A percentile compares a stretch with the other conserved stretches of the same genome.
phyloP scores from a whole-genome alignment of 169 alveolate species.

The Theileria parva region DNA sequence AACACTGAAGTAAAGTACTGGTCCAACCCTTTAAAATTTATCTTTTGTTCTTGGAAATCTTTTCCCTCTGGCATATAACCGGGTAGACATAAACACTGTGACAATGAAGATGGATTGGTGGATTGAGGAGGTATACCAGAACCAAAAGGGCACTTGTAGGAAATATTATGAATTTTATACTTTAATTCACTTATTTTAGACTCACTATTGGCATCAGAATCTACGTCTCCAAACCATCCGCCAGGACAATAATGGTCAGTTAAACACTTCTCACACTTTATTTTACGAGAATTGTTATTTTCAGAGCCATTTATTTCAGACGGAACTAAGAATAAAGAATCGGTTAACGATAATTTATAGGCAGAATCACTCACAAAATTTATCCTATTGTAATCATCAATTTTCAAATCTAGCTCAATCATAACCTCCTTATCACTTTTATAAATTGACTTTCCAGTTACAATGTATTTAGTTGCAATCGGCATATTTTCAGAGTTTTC shows the following conservation, averaged over 20 bases:
- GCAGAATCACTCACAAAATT: not conserved
- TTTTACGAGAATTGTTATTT: not conserved
- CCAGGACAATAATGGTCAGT: conserved; percentile 63
- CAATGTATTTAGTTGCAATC: not conserved
- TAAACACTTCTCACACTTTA: conserved; percentile 52
- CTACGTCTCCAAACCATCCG: conserved; percentile 44
- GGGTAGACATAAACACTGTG: conserved; percentile 74
- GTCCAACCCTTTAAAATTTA: conserved; percentile 1
- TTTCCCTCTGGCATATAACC: conserved; percentile 62
- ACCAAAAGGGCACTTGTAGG: conserved; percentile 74
- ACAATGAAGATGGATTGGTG: conserved; percentile 60
- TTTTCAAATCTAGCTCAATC: not conserved
- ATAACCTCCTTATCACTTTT: not conserved
- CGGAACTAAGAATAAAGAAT: conserved; percentile 41
- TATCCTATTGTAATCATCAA: conserved; percentile 16
- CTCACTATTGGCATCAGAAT: not conserved
- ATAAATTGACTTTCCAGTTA: conserved; percentile 7
- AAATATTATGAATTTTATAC: conserved; percentile 68
- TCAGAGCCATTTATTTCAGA: not conserved
- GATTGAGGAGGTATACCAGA: conserved; percentile 72
- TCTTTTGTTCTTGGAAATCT: not conserved
- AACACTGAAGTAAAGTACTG: conserved; percentile 2
- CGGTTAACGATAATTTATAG: not conserved
- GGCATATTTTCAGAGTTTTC: not conserved
- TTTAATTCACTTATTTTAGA: not conserved